Conservation (phyloP, 345 rosid genomes). For the Murraya paniculata region DNA sequence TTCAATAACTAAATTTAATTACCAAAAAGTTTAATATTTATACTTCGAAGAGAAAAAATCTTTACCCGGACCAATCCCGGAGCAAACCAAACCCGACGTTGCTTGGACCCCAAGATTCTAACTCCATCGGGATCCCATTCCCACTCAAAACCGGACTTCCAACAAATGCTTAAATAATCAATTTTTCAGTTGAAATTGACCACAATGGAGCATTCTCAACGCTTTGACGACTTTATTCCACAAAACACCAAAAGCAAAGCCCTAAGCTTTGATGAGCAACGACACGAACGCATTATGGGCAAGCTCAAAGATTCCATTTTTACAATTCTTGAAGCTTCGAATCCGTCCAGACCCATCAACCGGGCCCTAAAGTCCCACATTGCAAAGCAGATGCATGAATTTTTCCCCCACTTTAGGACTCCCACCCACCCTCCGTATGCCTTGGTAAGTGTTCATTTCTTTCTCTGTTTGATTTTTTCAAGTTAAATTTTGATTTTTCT, state of each 20-base stretch:
- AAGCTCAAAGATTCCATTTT: constrained; percentile 22
- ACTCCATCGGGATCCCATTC: no score
- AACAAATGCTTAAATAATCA: not conserved
- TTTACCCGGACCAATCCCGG: no score
- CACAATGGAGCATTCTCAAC: not conserved
- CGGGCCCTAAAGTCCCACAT: constrained; percentile 2
- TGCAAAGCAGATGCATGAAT: constrained; percentile 5
- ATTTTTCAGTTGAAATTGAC: not conserved
- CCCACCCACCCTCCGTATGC: constrained; percentile 32
- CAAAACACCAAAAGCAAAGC: not conserved
- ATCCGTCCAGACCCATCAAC: not conserved
- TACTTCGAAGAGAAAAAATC: no score
- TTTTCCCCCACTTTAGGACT: constrained; percentile 11
- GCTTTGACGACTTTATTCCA: not conserved
- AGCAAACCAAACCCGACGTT: not conserved
- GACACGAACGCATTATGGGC: constrained; percentile 2
- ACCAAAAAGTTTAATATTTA: no score
- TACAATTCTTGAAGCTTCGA: constrained; percentile 5
- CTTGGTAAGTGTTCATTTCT: constrained; percentile 10
- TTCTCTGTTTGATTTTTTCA: not conserved
- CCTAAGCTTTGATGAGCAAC: not conserved
- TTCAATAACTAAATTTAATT: no score
- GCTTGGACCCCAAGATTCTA: not conserved
- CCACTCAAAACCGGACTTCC: not conserved
- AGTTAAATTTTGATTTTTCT: no score